These are phyloP conservation scores for Petasospora rhodanensis DNA, from an alignment of 1,139 yeast species.

Conservation along the genomic window DNA sequence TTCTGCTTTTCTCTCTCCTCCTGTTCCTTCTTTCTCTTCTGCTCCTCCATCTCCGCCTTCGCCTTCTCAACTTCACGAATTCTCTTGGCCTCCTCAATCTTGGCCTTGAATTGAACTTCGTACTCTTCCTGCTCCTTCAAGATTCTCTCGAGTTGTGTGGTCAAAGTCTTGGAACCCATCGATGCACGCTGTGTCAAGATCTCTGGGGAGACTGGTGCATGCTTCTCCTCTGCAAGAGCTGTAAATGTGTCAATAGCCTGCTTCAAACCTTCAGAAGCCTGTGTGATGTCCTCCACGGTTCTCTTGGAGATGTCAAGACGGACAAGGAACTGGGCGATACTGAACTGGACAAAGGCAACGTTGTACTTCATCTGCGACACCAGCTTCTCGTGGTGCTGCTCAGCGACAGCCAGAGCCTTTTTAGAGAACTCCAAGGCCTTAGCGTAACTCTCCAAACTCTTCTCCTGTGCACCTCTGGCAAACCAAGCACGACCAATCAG, in stretches of 20 bases:
- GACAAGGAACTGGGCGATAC: conserved; percentile 77
- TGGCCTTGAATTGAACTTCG: conserved; percentile 53
- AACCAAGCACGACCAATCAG: conserved; percentile 90
- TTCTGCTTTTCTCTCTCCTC: conserved; percentile 40
- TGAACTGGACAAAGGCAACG: conserved; percentile 80
- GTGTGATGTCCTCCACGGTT: conserved; percentile 55
- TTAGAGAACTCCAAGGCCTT: conserved; percentile 61
- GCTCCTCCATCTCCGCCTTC: conserved; percentile 36
- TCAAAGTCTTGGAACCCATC: conserved; percentile 74
- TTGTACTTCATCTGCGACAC: conserved; percentile 62
- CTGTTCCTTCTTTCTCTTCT: conserved; percentile 42
- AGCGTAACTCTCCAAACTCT: conserved; percentile 52
- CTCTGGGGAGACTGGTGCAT: conserved; percentile 71
- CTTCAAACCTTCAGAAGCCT: conserved; percentile 53
- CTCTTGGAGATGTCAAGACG: conserved; percentile 60
- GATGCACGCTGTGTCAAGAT: conserved; percentile 83
- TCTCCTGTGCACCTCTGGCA: conserved; percentile 70
- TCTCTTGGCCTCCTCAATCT: conserved; percentile 69
- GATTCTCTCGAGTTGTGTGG: conserved; percentile 65
- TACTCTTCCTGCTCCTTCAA: conserved; percentile 69
- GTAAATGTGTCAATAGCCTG: conserved; percentile 60
- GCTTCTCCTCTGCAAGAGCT: conserved; percentile 50
- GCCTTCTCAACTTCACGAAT: conserved; percentile 56
- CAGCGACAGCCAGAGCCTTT: conserved; percentile 46
- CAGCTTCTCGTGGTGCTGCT: conserved; percentile 30